Evolutionary conservation across 2,329 filamentous ascomycete genomes (phyloP).

Genomic region (Paraphoma sp.): DNA sequence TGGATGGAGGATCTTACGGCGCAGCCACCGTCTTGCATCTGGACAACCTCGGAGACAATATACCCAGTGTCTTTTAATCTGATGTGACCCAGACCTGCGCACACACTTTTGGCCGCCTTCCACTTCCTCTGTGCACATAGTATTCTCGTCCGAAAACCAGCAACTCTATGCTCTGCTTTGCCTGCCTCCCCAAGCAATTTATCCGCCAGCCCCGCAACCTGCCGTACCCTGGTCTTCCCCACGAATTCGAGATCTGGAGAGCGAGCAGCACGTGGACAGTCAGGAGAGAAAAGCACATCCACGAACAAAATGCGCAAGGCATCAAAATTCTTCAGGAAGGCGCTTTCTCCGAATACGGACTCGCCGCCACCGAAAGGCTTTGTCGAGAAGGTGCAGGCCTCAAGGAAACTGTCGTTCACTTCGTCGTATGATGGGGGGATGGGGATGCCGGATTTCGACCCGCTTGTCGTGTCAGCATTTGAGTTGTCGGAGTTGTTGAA

Average conservation of each 20-base stretch:
- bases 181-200: slow-evolving; percentile 1
- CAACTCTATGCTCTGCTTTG: not conserved
- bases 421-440: slow-evolving; percentile 31
- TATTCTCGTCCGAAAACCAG: not conserved
- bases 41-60: slow-evolving; percentile 11
- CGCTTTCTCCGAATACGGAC: slow-evolving; percentile 34
- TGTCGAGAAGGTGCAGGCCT: slow-evolving; percentile 21
- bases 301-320: slow-evolving; percentile 26
- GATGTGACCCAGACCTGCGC: slow-evolving; percentile 12
- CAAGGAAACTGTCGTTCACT: slow-evolving; percentile 35
- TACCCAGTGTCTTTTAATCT: slow-evolving; percentile 17
- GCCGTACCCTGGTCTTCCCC: slow-evolving; percentile 8
- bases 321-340: slow-evolving; percentile 36
- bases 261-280: not conserved
- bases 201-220: not conserved
- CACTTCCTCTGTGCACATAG: not conserved
- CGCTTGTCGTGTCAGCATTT: slow-evolving; percentile 38
- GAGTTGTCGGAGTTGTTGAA: slow-evolving; percentile 42
- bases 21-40: slow-evolving; percentile 16
- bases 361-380: slow-evolving; percentile 25
- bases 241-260: not conserved
- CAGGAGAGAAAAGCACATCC: slow-evolving; percentile 1
- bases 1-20: slow-evolving; percentile 11
- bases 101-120: not conserved
- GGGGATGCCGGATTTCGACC: slow-evolving; percentile 38